Evolutionary conservation across 768 basidiomycete genomes (phyloP).

Genomic region (Gautieria morchelliformis): DNA sequence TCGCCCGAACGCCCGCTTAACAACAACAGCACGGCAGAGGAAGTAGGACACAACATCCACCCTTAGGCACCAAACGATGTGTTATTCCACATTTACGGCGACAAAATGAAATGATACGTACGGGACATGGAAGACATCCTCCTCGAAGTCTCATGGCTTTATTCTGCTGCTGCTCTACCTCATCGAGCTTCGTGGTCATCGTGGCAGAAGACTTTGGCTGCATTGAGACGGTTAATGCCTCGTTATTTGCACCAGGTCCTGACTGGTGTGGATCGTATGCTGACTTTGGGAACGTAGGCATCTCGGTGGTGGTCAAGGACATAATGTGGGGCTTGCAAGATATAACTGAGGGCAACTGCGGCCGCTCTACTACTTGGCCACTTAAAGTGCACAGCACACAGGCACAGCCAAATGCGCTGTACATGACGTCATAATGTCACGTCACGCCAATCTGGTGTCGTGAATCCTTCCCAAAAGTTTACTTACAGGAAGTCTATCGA

Average conservation of each 20-base stretch:
- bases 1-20: no score
- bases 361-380: no score
- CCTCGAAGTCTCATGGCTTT: slow-evolving; percentile 3
- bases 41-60: slow-evolving; percentile 3
- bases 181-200: slow-evolving; percentile 1
- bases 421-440: not conserved
- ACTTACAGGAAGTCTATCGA: no score
- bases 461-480: no score
- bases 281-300: not conserved
- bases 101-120: not conserved
- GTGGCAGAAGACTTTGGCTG: not conserved
- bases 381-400: no score
- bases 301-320: not conserved
- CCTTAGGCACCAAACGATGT: not conserved
- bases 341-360: not conserved
- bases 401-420: no score
- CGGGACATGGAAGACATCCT: slow-evolving; percentile 8
- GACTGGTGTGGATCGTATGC: not conserved
- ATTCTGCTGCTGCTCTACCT: slow-evolving; percentile 3
- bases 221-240: not conserved
- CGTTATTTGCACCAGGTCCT: not conserved
- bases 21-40: slow-evolving; percentile 4
- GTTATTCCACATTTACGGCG: no score
- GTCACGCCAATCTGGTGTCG: no score
- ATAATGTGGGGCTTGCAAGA: not conserved